These are phyloP conservation scores for Ramaria sp. DNA, from an alignment of 768 basidiomycete species.

Conservation along the genomic window DNA sequence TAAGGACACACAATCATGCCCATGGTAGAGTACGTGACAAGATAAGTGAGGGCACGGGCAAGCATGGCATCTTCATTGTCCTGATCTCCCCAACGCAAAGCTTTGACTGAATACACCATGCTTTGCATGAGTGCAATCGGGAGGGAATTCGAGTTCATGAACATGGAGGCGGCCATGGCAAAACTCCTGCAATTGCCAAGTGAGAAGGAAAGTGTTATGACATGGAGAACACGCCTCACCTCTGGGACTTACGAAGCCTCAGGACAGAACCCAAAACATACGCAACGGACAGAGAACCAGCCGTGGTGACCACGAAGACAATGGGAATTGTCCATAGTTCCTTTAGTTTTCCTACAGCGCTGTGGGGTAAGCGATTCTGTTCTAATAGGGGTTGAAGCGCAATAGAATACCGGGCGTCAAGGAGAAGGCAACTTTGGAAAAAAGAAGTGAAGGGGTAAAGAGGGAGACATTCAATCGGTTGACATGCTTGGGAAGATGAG, in stretches of 20 bases:
- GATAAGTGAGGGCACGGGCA: constrained; percentile 80
- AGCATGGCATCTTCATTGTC: constrained; percentile 86
- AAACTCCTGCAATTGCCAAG: constrained; percentile 40
- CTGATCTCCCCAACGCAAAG: constrained; percentile 68
- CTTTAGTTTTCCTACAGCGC: constrained; percentile 43
- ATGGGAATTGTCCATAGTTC: constrained; percentile 82
- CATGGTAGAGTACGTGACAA: constrained; percentile 87
- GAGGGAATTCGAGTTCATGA: constrained; percentile 92
- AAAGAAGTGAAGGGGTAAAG: constrained; percentile 80
- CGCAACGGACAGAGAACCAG: constrained; percentile 58
- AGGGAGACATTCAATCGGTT: constrained; percentile 80
- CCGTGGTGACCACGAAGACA: constrained; percentile 72
- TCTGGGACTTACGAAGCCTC: constrained; percentile 64
- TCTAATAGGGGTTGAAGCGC: no score
- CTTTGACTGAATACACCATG: constrained; percentile 68
- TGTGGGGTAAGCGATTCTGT: background rate
- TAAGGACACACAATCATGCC: constrained; percentile 76
- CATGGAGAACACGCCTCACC: constrained; percentile 31
- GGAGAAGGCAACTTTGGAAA: constrained; percentile 94
- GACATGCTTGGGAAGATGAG: constrained; percentile 39
- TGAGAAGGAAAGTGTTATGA: background rate
- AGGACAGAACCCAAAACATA: constrained; percentile 50
- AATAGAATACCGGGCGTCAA: constrained; percentile 53
- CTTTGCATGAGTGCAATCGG: constrained; percentile 93
- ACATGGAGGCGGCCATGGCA: constrained; percentile 73